phyloP scores from a whole-genome alignment of 129 eudicot species.

The Arctium lappa region DNA sequence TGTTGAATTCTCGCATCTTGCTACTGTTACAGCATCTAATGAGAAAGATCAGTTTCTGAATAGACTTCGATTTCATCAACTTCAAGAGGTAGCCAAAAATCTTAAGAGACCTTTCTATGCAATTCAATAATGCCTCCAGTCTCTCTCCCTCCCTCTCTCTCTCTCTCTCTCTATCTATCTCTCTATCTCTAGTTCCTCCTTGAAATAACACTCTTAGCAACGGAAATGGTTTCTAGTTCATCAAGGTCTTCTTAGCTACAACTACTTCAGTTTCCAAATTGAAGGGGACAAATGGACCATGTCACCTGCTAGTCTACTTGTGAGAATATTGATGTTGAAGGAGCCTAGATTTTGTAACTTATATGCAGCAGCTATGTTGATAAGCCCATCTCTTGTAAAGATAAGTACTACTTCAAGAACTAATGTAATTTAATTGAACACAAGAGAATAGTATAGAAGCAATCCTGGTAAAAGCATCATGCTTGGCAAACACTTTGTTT shows the following conservation, averaged over 20 bases:
- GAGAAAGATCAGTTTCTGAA: conserved; percentile 10
- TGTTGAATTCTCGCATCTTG: neutral
- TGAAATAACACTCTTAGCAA: neutral
- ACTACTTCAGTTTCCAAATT: neutral
- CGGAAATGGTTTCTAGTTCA: neutral
- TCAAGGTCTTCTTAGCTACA: neutral
- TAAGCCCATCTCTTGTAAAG: neutral
- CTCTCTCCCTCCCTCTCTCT: neutral
- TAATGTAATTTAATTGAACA: neutral
- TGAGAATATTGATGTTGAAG: neutral
- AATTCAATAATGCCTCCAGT: neutral
- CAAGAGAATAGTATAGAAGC: neutral
- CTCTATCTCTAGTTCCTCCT: neutral
- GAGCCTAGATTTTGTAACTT: neutral
- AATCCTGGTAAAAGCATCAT: neutral
- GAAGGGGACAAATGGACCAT: neutral
- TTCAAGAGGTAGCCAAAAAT: neutral
- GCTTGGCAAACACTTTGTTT: neutral
- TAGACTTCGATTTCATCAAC: neutral
- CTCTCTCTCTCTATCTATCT: neutral
- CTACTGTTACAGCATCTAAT: neutral
- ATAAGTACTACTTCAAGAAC: neutral
- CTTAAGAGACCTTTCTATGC: neutral
- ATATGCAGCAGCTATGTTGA: neutral
- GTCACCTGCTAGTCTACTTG: neutral